Evolutionary conservation across 2,329 filamentous ascomycete genomes (phyloP).

Genomic region (Fusarium gaditjirri): DNA sequence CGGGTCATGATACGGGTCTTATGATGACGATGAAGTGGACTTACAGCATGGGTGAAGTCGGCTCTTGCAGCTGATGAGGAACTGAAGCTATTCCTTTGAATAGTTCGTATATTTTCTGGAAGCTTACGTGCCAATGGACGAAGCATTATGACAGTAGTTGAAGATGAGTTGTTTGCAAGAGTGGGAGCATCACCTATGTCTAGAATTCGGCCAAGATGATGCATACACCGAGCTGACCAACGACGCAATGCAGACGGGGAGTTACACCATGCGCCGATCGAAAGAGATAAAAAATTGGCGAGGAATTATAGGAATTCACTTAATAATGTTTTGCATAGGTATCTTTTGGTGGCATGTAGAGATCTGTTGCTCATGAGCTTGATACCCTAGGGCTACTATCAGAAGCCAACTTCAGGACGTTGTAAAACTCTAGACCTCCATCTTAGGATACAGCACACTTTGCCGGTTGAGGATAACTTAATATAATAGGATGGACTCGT

Average conservation of each 20-base stretch:
- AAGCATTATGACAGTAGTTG: constrained; percentile 27
- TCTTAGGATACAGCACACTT: neutral
- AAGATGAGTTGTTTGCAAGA: constrained; percentile 1
- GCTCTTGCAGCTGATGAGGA: constrained; percentile 47
- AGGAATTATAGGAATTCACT: neutral
- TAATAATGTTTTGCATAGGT: neutral
- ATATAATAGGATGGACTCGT: neutral
- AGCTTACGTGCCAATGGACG: constrained; percentile 7
- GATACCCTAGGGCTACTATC: neutral
- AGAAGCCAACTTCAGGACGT: neutral
- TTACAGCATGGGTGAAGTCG: constrained; percentile 60
- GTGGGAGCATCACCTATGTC: neutral
- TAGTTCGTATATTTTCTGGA: neutral
- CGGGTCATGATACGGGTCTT: constrained; percentile 12
- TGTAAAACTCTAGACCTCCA: neutral
- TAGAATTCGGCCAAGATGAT: constrained; percentile 7
- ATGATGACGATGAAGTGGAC: constrained; percentile 31
- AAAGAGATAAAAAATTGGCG: accelerated
- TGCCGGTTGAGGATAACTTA: neutral
- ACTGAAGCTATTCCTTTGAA: constrained; percentile 49
- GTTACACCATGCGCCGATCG: neutral
- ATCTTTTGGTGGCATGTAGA: neutral
- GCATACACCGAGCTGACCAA: constrained; percentile 10
- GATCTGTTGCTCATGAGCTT: neutral
- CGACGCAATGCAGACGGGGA: neutral